Conservation (phyloP, 768 basidiomycete species). For the Phaeotremella fagi region DNA sequence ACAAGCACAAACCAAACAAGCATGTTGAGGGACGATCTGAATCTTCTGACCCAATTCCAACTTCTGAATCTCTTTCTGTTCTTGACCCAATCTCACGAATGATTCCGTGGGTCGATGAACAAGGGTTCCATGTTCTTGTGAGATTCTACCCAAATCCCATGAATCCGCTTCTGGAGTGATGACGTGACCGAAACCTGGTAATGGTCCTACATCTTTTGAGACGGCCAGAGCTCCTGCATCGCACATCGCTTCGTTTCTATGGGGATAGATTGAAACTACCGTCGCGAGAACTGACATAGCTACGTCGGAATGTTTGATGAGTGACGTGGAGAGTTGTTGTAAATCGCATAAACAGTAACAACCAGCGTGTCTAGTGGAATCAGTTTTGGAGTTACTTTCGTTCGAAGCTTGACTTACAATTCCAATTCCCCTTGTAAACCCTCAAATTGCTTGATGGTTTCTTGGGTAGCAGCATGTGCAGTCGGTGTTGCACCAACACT, state of each 20-base stretch:
- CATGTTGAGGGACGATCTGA: slow-evolving; percentile 77
- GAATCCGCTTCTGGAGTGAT: slow-evolving; percentile 57
- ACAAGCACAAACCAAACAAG: slow-evolving; percentile 73
- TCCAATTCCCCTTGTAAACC: slow-evolving; percentile 62
- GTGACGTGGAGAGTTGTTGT: slow-evolving; percentile 71
- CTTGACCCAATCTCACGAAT: slow-evolving; percentile 17
- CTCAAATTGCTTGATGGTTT: slow-evolving; percentile 50
- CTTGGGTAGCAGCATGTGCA: slow-evolving; percentile 65
- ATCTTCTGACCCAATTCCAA: slow-evolving; percentile 61
- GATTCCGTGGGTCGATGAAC: slow-evolving; percentile 3
- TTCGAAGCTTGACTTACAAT: slow-evolving; percentile 56
- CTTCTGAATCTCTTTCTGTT: slow-evolving; percentile 4
- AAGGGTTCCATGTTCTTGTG: slow-evolving; percentile 69
- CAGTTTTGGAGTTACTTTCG: neutral
- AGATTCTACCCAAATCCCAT: slow-evolving; percentile 46
- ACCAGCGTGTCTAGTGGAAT: slow-evolving; percentile 34
- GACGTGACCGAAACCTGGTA: slow-evolving; percentile 66
- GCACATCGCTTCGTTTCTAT: slow-evolving; percentile 59
- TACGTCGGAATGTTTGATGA: slow-evolving; percentile 58
- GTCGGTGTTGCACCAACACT: slow-evolving; percentile 85
- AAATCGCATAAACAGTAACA: slow-evolving; percentile 77
- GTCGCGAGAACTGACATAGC: slow-evolving; percentile 66
- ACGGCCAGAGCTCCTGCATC: slow-evolving; percentile 82
- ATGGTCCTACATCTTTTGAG: slow-evolving; percentile 77
- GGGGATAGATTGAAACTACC: slow-evolving; percentile 75